A percentile compares a stretch with the other conserved stretches of the same genome.
phyloP scores from a whole-genome alignment of 2,329 filamentous ascomycete species.

The Rachicladosporium sp. region DNA sequence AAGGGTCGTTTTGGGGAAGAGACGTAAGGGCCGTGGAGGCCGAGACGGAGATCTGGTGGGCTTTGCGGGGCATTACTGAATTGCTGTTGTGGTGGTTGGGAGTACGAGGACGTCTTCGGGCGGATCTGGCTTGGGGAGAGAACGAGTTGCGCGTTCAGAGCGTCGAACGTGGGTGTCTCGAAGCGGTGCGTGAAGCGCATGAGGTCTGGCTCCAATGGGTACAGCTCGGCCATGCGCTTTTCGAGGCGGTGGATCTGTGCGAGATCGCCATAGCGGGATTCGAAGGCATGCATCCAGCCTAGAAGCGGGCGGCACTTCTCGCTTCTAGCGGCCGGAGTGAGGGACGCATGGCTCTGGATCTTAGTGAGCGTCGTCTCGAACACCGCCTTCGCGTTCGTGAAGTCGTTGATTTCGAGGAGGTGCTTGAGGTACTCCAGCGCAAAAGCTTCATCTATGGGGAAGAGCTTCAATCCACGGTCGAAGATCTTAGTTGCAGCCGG shows the following conservation, averaged over 20 bases:
- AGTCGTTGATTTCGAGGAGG: constrained; percentile 80
- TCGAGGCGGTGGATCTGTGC: constrained; percentile 84
- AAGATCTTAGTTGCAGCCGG: constrained; percentile 88
- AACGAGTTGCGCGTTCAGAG: constrained; percentile 67
- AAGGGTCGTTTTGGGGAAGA: constrained; percentile 37
- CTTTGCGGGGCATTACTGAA: no score
- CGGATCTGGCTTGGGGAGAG: constrained; percentile 73
- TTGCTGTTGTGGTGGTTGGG: no score
- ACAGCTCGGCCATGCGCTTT: constrained; percentile 85
- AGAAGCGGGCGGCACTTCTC: constrained; percentile 73
- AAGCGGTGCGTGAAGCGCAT: constrained; percentile 66
- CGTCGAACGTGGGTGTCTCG: constrained; percentile 59
- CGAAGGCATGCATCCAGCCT: constrained; percentile 86
- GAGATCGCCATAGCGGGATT: constrained; percentile 86
- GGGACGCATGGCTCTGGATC: constrained; percentile 52
- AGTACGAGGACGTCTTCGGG: constrained; percentile 19
- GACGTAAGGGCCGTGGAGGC: constrained; percentile 22
- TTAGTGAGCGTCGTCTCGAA: constrained; percentile 89
- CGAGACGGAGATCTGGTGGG: constrained; percentile 14
- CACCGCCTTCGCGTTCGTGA: constrained; percentile 80
- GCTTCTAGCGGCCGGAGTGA: constrained; percentile 32
- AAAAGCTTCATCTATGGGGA: constrained; percentile 86
- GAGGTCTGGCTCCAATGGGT: constrained; percentile 71
- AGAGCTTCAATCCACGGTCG: constrained; percentile 83
- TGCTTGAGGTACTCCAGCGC: constrained; percentile 95